These are phyloP conservation scores for Luffa acutangula DNA, from an alignment of 306 rosid species.

Conservation along the genomic window DNA sequence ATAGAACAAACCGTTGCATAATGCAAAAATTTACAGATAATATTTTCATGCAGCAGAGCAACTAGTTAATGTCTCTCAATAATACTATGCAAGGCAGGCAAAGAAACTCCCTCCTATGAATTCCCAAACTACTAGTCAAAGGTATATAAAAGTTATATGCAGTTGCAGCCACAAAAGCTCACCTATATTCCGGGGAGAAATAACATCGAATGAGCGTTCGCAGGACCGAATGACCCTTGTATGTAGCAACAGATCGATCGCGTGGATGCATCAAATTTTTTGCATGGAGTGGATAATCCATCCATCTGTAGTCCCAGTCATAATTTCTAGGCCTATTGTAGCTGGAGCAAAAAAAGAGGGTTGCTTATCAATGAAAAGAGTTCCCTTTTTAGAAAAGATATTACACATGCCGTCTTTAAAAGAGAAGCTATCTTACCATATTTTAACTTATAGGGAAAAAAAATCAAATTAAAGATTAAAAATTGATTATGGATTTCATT, in stretches of 20 bases:
- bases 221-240: constrained; percentile 77
- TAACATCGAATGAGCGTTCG: constrained; percentile 76
- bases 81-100: not conserved
- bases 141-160: not conserved
- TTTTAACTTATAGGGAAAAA: not conserved
- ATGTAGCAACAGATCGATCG: constrained; percentile 69
- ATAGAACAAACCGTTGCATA: not conserved
- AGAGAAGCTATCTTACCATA: not conserved
- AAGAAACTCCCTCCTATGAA: not conserved
- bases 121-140: not conserved
- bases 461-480: not conserved
- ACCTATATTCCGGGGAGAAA: constrained; percentile 79
- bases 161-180: constrained; percentile 8
- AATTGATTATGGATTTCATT: not conserved
- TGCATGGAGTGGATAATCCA: constrained; percentile 67
- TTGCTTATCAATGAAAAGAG: not conserved
- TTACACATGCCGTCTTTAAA: not conserved
- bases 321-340: constrained; percentile 26
- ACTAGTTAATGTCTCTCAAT: not conserved
- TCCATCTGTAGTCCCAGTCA: constrained; percentile 88
- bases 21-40: not conserved
- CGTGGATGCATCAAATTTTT: constrained; percentile 43
- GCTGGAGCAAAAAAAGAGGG: constrained; percentile 19
- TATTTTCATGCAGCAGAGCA: not conserved
- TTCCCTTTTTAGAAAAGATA: not conserved